These are phyloP conservation scores for Komagataella populi DNA, from an alignment of 805 yeast genomes.

Conservation along the genomic window DNA sequence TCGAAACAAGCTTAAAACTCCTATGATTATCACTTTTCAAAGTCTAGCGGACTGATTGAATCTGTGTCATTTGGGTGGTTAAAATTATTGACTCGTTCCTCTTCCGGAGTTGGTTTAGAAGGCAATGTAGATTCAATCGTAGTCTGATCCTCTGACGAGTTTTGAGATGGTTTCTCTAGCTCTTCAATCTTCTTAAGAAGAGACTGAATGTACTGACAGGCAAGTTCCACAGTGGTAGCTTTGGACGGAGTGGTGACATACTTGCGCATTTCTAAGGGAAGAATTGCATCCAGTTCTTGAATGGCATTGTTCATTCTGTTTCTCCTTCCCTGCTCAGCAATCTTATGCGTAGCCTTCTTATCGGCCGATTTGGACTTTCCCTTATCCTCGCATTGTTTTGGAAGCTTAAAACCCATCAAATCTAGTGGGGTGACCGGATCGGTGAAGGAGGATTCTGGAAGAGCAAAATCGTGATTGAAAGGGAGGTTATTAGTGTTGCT, in stretches of 20 bases:
- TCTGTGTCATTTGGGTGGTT: background rate
- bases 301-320: conserved; percentile 86
- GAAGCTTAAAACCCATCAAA: background rate
- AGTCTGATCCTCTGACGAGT: background rate
- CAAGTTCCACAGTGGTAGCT: conserved; percentile 91
- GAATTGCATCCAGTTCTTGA: conserved; percentile 51
- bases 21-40: background rate
- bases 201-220: conserved; percentile 51
- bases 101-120: background rate
- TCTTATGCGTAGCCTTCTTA: conserved; percentile 67
- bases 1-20: background rate
- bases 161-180: background rate
- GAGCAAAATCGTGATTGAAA: conserved; percentile 1
- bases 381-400: background rate
- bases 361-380: conserved; percentile 10
- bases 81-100: background rate
- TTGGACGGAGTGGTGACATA: conserved; percentile 68
- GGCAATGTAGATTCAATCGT: background rate
- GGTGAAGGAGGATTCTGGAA: background rate
- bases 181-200: conserved; percentile 23
- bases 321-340: conserved; percentile 96
- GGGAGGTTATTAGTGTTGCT: background rate
- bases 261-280: conserved; percentile 46
- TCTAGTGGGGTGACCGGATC: background rate
- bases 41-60: background rate